A percentile compares a stretch with the other conserved stretches of the same genome.
Conservation (phyloP, 768 basidiomycete genomes). For the Gloeostereum incarnatum region DNA sequence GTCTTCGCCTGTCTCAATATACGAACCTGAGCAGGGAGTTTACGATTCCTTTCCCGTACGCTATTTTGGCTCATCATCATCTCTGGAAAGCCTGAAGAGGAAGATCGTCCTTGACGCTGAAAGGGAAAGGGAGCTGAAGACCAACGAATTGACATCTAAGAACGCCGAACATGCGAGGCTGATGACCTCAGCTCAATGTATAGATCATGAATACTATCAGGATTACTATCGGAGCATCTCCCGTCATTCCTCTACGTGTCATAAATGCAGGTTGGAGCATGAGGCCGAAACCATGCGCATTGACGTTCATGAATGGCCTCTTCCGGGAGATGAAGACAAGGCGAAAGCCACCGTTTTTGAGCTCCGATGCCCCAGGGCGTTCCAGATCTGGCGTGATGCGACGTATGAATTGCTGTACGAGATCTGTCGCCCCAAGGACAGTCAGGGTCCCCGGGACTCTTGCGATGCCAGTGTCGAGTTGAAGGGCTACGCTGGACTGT, state of each 20-base stretch:
- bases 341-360: conserved; percentile 31
- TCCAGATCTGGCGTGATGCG: conserved; percentile 32
- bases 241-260: too few species aligned
- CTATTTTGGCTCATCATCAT: conserved; percentile 17
- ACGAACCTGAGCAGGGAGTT: too few species aligned
- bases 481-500: too few species aligned
- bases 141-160: conserved; percentile 14
- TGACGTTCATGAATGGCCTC: conserved; percentile 34
- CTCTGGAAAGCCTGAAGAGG: conserved; percentile 12
- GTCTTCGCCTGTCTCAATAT: too few species aligned
- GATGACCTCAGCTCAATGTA: too few species aligned
- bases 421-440: too few species aligned
- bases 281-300: conserved; percentile 17
- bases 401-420: too few species aligned
- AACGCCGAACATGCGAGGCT: conserved; percentile 17
- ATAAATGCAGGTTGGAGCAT: conserved; percentile 16
- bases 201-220: too few species aligned
- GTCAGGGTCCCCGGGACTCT: too few species aligned
- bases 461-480: too few species aligned
- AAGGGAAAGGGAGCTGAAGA: conserved; percentile 11
- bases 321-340: conserved; percentile 17
- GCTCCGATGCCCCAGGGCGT: conserved; percentile 24
- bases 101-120: conserved; percentile 19
- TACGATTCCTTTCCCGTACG: too few species aligned
- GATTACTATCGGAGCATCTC: too few species aligned